Conservation (phyloP, 306 rosid species). For the Pyrus pyrifolia region DNA sequence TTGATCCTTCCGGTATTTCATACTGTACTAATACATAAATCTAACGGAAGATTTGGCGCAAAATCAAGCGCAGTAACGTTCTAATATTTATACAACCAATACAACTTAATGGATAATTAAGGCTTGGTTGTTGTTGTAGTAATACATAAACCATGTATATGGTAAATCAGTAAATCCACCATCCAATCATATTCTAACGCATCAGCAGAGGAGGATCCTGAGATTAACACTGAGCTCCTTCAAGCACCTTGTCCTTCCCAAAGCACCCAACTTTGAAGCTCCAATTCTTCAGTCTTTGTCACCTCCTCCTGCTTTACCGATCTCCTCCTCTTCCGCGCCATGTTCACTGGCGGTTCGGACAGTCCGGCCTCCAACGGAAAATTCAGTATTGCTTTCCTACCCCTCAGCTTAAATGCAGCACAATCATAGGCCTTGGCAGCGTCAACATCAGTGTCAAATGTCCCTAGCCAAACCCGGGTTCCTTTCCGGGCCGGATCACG, state of each 20-base stretch:
- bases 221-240: background rate
- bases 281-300: conserved; percentile 10
- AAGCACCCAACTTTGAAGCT: conserved; percentile 19
- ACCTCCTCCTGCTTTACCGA: background rate
- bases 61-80: no score
- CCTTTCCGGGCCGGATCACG: conserved; percentile 69
- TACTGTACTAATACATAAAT: background rate
- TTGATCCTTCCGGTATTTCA: background rate
- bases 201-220: background rate
- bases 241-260: background rate
- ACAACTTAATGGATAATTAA: no score
- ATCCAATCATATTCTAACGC: background rate
- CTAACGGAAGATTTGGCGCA: no score
- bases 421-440: conserved; percentile 79
- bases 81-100: no score
- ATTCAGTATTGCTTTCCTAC: conserved; percentile 63
- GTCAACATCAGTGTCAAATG: conserved; percentile 54
- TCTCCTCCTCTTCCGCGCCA: conserved; percentile 43
- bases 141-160: background rate
- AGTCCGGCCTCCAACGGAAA: conserved; percentile 67
- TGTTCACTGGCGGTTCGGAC: conserved; percentile 28
- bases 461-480: conserved; percentile 77
- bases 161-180: background rate
- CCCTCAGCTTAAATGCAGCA: conserved; percentile 79
- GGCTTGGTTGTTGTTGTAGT: no score